Percentiles rank a stretch among this genome's conserved stretches.
phyloP scores from a whole-genome alignment of 495 filamentous ascomycete genomes.

The Aeminium ludgeri region DNA sequence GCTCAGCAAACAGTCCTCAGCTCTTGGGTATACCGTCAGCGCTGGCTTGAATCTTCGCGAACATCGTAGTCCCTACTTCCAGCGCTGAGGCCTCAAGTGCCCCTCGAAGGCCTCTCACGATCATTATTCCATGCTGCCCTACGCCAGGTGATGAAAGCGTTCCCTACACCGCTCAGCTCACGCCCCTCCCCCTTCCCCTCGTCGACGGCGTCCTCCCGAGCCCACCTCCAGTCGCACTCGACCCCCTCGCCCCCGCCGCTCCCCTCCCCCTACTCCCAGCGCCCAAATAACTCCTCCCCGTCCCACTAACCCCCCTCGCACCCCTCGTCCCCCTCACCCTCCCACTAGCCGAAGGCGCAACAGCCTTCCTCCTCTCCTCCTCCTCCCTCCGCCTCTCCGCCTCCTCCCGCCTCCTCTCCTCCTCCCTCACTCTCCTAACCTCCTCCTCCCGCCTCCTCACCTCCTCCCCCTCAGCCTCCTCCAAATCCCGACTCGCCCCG shows the following conservation, averaged over 20 bases:
- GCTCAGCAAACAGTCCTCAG: too few relatives aligned
- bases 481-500: conserved; percentile 67
- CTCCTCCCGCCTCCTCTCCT: conserved; percentile 58
- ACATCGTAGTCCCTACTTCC: too few relatives aligned
- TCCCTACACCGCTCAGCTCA: conserved; percentile 4
- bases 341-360: conserved; percentile 27
- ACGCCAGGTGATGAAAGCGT: conserved; percentile 34
- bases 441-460: conserved; percentile 51
- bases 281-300: conserved; percentile 31
- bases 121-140: conserved; percentile 31
- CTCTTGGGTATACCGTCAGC: too few relatives aligned
- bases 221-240: conserved; percentile 23
- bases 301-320: conserved; percentile 28
- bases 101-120: too few relatives aligned
- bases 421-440: conserved; percentile 55
- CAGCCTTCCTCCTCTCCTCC: conserved; percentile 40
- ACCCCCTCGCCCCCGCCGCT: conserved; percentile 31
- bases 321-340: conserved; percentile 23
- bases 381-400: conserved; percentile 53
- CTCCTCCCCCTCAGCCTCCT: conserved; percentile 65
- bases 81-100: not conserved
- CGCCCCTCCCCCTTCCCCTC: conserved; percentile 15
- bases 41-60: too few relatives aligned
- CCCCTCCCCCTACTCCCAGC: conserved; percentile 28
- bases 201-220: conserved; percentile 27